Evolutionary conservation across 345 rosid species (phyloP), one percentile per base, ranked within the genome.

Genomic region (Eutrema japonicum): DNA sequence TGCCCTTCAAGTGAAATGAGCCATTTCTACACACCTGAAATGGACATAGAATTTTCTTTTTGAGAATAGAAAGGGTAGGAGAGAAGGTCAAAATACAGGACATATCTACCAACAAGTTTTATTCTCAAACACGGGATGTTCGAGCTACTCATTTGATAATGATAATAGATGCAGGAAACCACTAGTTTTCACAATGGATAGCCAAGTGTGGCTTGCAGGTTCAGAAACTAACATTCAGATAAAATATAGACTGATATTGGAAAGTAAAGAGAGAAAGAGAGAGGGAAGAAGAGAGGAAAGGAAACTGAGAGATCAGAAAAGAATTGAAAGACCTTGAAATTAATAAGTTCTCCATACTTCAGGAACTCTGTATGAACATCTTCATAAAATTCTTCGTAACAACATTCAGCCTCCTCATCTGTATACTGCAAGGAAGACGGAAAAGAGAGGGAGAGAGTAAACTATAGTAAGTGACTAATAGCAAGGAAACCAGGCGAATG

Each of bases 301-400:
- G 48, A n/a, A 38, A 41, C 43, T 35, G 59, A 41, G 37, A 22
- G 47, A 42, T 55, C 54, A 74, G 52, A 59, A 49, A 33, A 27
- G 48, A 33, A 78, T 43, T 42, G n/a, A 71, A 59, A 80, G 49
- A 94, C 98, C 97, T 95, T 95, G 79, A 95, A 95, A 82, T 95
- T 95, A 41, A 95, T 83, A 78, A 92, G 85, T 79, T 92, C 97
- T 58, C 99, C 99, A 77, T 77, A 95, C 82, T 91, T 95, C 83
- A 85, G 81, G 78, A 95, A 92, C 83, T 95, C 99, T 27, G 99
- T 89, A 79, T 92, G 99, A 56, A 92, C 97, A 79, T 95, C 99
- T 79, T 92, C 97, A 49, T 95, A 95, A 83, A 95, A 92, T 77
- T 95, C 97, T 82, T 95, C 93, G 72, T 85, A 95, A 78, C 80